Conservation (phyloP, 176 grass and related monocot genomes). For the Raddia guianensis region DNA sequence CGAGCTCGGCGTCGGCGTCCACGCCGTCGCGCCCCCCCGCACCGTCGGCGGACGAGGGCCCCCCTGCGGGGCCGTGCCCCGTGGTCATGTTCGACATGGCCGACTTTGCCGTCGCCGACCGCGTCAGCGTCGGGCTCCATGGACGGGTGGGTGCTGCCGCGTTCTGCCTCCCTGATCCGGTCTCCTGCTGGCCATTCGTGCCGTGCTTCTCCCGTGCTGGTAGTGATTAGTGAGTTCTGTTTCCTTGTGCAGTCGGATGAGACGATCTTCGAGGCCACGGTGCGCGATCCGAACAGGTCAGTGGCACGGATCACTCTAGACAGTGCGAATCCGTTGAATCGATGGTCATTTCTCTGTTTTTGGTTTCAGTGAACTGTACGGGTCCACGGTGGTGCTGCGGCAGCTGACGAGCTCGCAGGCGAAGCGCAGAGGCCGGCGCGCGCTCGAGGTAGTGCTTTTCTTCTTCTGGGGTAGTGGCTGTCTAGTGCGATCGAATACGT, state of each 20-base stretch:
- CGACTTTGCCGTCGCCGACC: slow-evolving; percentile 72
- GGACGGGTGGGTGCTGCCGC: slow-evolving; percentile 61
- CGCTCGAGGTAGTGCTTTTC: slow-evolving; percentile 69
- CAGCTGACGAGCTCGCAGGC: slow-evolving; percentile 76
- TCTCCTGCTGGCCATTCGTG: slow-evolving; percentile 3
- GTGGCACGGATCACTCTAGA: slow-evolving; percentile 35
- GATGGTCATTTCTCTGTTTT: slow-evolving; percentile 32
- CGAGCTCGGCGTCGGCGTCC: slow-evolving; percentile 37
- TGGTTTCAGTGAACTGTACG: slow-evolving; percentile 62
- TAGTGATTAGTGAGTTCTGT: slow-evolving; percentile 7
- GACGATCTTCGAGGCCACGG: slow-evolving; percentile 85
- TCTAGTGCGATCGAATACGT: slow-evolving; percentile 2
- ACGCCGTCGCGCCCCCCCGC: slow-evolving; percentile 10
- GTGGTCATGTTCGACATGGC: slow-evolving; percentile 74
- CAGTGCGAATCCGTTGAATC: slow-evolving; percentile 2
- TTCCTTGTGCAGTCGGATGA: slow-evolving; percentile 69
- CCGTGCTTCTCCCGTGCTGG: slow-evolving; percentile 13
- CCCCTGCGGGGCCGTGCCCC: slow-evolving; percentile 47
- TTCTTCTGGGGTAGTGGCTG: slow-evolving; percentile 14
- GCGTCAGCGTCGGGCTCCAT: slow-evolving; percentile 90
- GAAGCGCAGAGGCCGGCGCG: slow-evolving; percentile 84
- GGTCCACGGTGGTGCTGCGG: slow-evolving; percentile 85
- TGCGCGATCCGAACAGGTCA: slow-evolving; percentile 81
- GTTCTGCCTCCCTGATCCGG: neutral
- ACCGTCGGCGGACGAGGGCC: slow-evolving; percentile 39